Evolutionary conservation across 2,329 filamentous ascomycete species (phyloP).

Genomic region (Ceratocystis harringtonii): DNA sequence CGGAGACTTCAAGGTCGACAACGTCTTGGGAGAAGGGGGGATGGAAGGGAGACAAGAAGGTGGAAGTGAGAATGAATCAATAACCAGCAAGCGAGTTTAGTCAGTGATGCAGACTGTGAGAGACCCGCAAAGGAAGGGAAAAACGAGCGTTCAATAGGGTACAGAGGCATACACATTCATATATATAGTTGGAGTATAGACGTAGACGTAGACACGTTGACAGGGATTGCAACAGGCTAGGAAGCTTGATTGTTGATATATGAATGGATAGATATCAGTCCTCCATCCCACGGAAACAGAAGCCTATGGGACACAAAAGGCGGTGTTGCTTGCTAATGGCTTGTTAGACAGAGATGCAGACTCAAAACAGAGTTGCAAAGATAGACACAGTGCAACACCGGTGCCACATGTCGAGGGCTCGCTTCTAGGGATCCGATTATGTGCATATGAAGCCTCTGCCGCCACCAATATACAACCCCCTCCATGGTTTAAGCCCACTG

Average conservation of each 20-base stretch:
- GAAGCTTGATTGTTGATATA: neutral
- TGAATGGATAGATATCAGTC: neutral
- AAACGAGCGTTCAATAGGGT: neutral
- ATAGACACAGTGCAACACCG: neutral
- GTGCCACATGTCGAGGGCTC: neutral
- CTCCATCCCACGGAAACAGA: neutral
- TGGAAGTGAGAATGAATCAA: neutral
- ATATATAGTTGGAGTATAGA: neutral
- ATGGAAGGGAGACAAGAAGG: neutral
- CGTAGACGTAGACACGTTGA: neutral
- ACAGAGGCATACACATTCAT: neutral
- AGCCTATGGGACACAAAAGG: neutral
- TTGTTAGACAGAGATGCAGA: neutral
- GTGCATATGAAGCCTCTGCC: neutral
- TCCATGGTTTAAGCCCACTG: neutral
- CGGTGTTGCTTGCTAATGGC: neutral
- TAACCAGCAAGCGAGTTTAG: neutral
- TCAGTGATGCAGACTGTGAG: neutral
- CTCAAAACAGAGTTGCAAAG: conserved; percentile 1
- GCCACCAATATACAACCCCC: neutral
- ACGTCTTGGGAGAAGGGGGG: neutral
- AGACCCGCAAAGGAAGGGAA: conserved; percentile 7
- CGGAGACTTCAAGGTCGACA: neutral
- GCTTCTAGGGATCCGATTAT: neutral
- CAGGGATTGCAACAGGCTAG: neutral